Base-by-base conservation (phyloP, 768 basidiomycete genomes). In the Fomitopsis pulvina region DNA sequence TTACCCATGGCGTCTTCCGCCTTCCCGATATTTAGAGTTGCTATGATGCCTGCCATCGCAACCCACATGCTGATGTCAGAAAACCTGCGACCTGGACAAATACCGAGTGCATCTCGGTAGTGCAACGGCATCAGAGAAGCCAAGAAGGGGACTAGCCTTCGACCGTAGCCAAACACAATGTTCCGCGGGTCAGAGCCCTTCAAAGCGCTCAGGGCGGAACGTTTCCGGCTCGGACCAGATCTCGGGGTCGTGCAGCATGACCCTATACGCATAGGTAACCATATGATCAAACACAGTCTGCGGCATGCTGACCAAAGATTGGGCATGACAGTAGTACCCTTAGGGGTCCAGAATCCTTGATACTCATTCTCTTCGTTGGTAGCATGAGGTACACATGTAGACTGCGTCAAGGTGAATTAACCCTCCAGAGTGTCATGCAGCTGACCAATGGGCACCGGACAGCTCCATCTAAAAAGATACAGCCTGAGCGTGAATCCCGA, bases 141-240 rank as follows among this genome's bases (percentile, higher is more conserved):
- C 29, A 30, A 30, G 29, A 16, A 5, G 4, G 5, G 14, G 34
- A 5, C 4, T 37, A 60, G n/a, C 59, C 59, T 65, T 48, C 79
- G 69, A 28, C 80, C 80, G 62, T 81, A 82, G 7, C 79, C 80
- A 56, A 80, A 82, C 16, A 77, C 68, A 32, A 76, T 58, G 27
- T 72, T 70, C 28, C 69, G 65, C 29, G 79, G 77, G 61, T 79
- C 41, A 16, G 4, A 22, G 3, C 9, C 41, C 25, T 10, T 41
- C 8, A 22, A 41, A 41, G 7, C 41, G 41, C 8, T 41, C 41
- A 12, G 41, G 41, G 3, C 20, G 18, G 25, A 41, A 41, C 3
- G 20, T 26, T 20, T 41, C 41, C 25, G 41, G 41, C 6, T 26
- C 21, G 20, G 41, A 22, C 20, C 25, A 41, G 20, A 26, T 20